phyloP scores from a whole-genome alignment of 306 rosid species.

The Trifolium pratense region DNA sequence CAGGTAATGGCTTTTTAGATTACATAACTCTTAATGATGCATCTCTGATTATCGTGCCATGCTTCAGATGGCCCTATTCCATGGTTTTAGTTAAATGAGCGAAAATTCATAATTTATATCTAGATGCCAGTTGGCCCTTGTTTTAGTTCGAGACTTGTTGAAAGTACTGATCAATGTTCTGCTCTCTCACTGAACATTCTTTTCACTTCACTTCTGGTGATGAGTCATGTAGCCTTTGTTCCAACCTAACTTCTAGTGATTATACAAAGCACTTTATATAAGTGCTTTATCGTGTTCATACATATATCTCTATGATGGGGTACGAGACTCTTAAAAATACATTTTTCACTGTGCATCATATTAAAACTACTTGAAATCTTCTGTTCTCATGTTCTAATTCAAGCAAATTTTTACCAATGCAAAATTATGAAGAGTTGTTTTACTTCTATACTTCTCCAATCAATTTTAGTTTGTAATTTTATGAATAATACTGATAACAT shows the following conservation, averaged over 20 bases:
- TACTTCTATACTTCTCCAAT: slow-evolving; percentile 7
- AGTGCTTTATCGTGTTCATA: neutral
- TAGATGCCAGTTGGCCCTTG: neutral
- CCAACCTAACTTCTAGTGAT: neutral
- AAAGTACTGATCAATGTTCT: slow-evolving; percentile 1
- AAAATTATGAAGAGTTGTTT: neutral
- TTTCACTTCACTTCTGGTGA: neutral
- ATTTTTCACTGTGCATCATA: neutral
- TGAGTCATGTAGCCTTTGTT: neutral
- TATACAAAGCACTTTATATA: slow-evolving; percentile 5
- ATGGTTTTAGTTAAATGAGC: slow-evolving; percentile 7
- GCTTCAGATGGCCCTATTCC: neutral
- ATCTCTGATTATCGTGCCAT: slow-evolving; percentile 1
- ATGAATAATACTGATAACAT: neutral
- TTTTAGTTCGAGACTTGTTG: neutral
- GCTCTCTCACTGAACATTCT: slow-evolving; percentile 8
- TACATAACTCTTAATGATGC: slow-evolving; percentile 16
- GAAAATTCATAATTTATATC: slow-evolving; percentile 2
- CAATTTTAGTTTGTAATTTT: neutral
- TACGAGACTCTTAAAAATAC: neutral
- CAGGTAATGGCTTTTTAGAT: slow-evolving; percentile 58
- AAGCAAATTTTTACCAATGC: neutral
- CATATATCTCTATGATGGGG: neutral
- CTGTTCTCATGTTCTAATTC: neutral
- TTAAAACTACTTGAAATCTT: slow-evolving; percentile 2